Evolutionary conservation across 345 rosid species (phyloP), one percentile per base, ranked within the genome.

Genomic region (Camelina laxa): DNA sequence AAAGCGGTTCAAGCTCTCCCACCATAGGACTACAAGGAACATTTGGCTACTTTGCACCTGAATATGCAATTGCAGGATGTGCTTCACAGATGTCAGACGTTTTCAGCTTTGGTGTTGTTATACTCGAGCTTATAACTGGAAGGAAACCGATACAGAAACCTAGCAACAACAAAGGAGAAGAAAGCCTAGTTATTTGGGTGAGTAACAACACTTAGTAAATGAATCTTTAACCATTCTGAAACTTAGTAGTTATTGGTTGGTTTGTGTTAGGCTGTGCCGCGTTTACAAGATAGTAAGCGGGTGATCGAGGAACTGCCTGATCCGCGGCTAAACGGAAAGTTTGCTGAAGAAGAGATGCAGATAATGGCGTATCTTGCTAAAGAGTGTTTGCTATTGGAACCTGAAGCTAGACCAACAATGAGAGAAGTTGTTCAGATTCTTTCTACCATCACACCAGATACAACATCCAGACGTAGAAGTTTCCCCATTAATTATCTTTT

Each of bases 1-100:
- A 96, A 31, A 95, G 99, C 61, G 81, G 86, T 80, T 87, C 96
- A 55, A 95, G 76, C 83, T 95, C 99, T 80, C 99, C 99, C 1
- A 90, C 90, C 59, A 69, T 9, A 19, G 85, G 97, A 78, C 85
- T 95, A 82, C 97, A 92, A 75, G 99, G 99, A 21, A 92, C 97
- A 38, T 95, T 95, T 79, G 97, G 99, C 60, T 93, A 93, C 82
- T 93, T 93, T 84, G 98, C 97, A 9, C 98, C 98, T n/a, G 97
- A 93, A 80, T 95, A 89, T 49, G 99, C 97, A 15, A 92, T 92
- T 66, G 81, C 90, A 54, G 97, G 99, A 82, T 85, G 96, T 74
- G 96, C 99, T 61, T 95, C 97, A 17, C 86, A 81, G 4, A 95
- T 92, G 90, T 90, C 99, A 14, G 99, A 95, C 75, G 99, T 95